phyloP scores from a whole-genome alignment of 2,329 filamentous ascomycete genomes.

The Aureobasidium sp. region DNA sequence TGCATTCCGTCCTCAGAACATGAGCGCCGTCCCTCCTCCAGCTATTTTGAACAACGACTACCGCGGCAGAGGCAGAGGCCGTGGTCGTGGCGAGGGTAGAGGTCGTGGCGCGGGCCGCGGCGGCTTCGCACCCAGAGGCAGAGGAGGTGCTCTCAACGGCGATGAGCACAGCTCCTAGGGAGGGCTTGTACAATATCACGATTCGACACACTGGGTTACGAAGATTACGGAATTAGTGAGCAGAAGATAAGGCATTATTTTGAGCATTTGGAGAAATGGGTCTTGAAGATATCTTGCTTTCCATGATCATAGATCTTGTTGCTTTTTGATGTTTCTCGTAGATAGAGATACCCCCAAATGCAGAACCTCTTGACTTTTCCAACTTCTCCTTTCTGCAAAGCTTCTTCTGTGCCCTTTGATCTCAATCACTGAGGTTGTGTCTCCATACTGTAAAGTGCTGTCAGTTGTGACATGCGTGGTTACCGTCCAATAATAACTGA shows the following conservation, averaged over 20 bases:
- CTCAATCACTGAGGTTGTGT: too few species aligned
- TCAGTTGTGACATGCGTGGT: too few species aligned
- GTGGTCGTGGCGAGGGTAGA: slow-evolving; percentile 19
- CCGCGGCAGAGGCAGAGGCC: slow-evolving; percentile 24
- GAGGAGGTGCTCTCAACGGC: slow-evolving; percentile 14
- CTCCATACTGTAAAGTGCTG: too few species aligned
- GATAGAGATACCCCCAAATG: neutral
- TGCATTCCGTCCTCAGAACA: slow-evolving; percentile 47
- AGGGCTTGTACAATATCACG: neutral
- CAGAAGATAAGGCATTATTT: neutral
- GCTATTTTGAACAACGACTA: slow-evolving; percentile 41
- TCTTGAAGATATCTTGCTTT: neutral
- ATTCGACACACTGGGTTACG: neutral
- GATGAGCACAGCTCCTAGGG: neutral
- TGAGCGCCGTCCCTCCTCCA: slow-evolving; percentile 50
- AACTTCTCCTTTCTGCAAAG: too few species aligned
- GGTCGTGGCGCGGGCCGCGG: slow-evolving; percentile 16
- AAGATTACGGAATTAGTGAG: neutral
- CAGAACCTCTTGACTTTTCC: neutral
- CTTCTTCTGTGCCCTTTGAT: too few species aligned
- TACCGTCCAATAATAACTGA: too few species aligned
- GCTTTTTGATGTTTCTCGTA: neutral
- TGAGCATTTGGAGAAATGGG: neutral
- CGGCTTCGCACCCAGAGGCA: slow-evolving; percentile 12
- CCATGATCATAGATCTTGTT: neutral